Base-by-base conservation (phyloP, 805 yeast species). In the Pichia californica region DNA sequence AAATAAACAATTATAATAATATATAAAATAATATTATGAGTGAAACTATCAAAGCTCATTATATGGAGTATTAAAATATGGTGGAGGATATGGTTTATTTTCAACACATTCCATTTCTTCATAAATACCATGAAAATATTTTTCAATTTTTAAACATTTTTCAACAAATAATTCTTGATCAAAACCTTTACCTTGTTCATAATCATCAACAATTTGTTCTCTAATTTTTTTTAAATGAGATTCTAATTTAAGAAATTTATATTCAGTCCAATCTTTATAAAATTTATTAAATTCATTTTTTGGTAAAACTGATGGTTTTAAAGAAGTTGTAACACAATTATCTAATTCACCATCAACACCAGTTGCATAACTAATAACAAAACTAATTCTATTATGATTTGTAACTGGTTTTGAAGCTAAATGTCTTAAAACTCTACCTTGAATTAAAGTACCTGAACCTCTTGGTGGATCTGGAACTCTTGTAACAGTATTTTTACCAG, bases 371-470 rank as follows among this genome's bases (percentile, higher is more conserved):
- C 63, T 62, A 8, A 54, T 54, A 6, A 61, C 66, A 32, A 55
- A 47, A 11, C 63, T 54, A 36, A 63, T 62, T 51, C 67, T 54
- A 49, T 63, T 63, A 32, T 59, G 58, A 38, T 62, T 61, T 16
- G 62, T 50, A 31, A 54, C 52, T 15, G 77, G 75, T 43, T 67
- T 67, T 18, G 74, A 66, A 8, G 76, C 77, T 45, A 73, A 60
- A 48, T 73, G 77, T 49, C 62, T 67, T 21, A 73, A 54, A 28
- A 70, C 59, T 42, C 73, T 61, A 8, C 76, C 77, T 53, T 72
- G 76, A 36, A 72, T 57, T n/a, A 72, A 56, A 18, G 71, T 63
- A n/a, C 71, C 74, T 52, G 66, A 64, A 5, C 77, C 77, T 42
- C 58, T 53, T 36, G 63, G 63, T 28, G 77, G 77, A 25, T 71